Percentiles rank a stretch among this genome's conserved stretches.
phyloP scores from a whole-genome alignment of 805 yeast species.

The Candida krabiensis region DNA sequence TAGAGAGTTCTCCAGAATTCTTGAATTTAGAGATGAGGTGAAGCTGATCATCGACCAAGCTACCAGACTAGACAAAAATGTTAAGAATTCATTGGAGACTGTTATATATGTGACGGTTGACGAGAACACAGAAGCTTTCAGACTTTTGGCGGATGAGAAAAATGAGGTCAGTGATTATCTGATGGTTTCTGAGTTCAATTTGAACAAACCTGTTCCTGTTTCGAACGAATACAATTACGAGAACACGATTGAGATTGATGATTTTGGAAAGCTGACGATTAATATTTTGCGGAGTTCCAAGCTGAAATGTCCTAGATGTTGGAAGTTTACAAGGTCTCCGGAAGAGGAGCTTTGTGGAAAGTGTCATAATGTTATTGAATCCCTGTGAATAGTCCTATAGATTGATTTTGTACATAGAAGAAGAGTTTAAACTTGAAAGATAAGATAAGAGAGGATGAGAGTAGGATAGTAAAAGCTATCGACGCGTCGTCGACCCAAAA shows the following conservation, averaged over 20 bases:
- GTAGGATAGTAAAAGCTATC: too few relatives aligned
- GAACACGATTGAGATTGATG: slow-evolving; percentile 30
- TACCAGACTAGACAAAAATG: slow-evolving; percentile 47
- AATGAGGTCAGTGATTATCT: slow-evolving; percentile 57
- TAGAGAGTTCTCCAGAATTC: slow-evolving; percentile 44
- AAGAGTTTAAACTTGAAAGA: too few relatives aligned
- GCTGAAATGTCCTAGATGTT: slow-evolving; percentile 89
- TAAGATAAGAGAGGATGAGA: too few relatives aligned
- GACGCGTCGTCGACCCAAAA: slow-evolving; percentile 7
- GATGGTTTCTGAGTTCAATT: slow-evolving; percentile 60
- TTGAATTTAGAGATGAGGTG: slow-evolving; percentile 48
- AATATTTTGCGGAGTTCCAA: slow-evolving; percentile 37
- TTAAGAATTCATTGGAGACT: slow-evolving; percentile 61
- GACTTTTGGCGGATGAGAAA: slow-evolving; percentile 28
- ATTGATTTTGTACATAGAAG: slow-evolving; percentile 4
- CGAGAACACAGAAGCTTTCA: slow-evolving; percentile 1
- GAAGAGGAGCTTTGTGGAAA: slow-evolving; percentile 63
- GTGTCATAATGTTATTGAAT: slow-evolving; percentile 49
- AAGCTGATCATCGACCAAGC: slow-evolving; percentile 57
- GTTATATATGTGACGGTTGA: slow-evolving; percentile 39
- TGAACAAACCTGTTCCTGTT: slow-evolving; percentile 23
- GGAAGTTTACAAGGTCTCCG: slow-evolving; percentile 66
- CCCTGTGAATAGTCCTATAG: neutral
- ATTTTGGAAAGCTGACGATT: slow-evolving; percentile 29
- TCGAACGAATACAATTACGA: slow-evolving; percentile 27